These are phyloP conservation scores for Beauveria sp. DNA, from an alignment of 2,329 filamentous ascomycete genomes.

Conservation along the genomic window DNA sequence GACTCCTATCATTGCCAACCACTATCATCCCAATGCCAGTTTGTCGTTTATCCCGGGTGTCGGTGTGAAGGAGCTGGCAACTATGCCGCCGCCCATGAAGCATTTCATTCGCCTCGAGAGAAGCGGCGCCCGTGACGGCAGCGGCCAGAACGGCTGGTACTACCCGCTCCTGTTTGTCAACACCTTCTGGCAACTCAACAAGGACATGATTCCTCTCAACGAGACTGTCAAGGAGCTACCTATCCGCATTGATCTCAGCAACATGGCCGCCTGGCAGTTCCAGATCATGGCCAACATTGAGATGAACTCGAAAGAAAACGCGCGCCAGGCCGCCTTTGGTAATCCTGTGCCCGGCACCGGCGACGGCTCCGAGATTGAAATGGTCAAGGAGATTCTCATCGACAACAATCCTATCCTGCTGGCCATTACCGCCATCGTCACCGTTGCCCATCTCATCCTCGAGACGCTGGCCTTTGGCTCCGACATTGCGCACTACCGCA, in stretches of 20 bases:
- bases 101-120: slow-evolving; percentile 74
- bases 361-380: slow-evolving; percentile 89
- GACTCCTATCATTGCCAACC: slow-evolving; percentile 69
- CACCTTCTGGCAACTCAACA: slow-evolving; percentile 92
- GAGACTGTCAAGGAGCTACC: slow-evolving; percentile 77
- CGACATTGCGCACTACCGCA: slow-evolving; percentile 95
- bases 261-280: slow-evolving; percentile 85
- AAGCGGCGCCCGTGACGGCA: slow-evolving; percentile 72
- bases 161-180: slow-evolving; percentile 85
- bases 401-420: slow-evolving; percentile 92
- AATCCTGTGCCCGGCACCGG: slow-evolving; percentile 65
- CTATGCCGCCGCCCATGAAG: slow-evolving; percentile 64
- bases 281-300: slow-evolving; percentile 77
- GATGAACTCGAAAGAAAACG: slow-evolving; percentile 75
- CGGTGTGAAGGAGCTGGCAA: slow-evolving; percentile 59
- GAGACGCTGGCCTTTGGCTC: slow-evolving; percentile 95
- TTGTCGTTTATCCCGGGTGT: slow-evolving; percentile 78
- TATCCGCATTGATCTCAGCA: slow-evolving; percentile 75
- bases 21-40: slow-evolving; percentile 93
- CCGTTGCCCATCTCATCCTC: slow-evolving; percentile 85
- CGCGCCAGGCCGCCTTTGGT: slow-evolving; percentile 69
- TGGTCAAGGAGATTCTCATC: slow-evolving; percentile 91
- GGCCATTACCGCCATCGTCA: slow-evolving; percentile 74
- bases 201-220: slow-evolving; percentile 87
- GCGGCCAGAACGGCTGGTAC: slow-evolving; percentile 89